phyloP scores from a whole-genome alignment of 352 stramenopile genomes.

The Phytophthora kernoviae region DNA sequence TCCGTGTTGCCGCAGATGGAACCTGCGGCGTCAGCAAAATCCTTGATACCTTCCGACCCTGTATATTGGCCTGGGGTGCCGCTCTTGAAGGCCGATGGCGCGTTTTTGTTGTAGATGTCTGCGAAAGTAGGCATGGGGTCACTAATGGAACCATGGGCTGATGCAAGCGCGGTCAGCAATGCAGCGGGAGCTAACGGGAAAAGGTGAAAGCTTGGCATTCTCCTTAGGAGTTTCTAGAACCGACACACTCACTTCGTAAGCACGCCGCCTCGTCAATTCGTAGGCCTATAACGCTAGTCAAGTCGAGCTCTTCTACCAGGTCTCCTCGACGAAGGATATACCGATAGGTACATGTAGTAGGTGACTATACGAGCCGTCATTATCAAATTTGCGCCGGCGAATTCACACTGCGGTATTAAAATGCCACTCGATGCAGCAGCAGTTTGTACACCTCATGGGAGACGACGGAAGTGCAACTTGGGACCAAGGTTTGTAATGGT shows the following conservation, averaged over 20 bases:
- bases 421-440: too few species aligned
- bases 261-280: too few species aligned
- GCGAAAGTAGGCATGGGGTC: constrained; percentile 21
- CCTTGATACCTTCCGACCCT: constrained; percentile 31
- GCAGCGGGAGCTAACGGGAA: not conserved
- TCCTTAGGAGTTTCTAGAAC: not conserved
- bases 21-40: constrained; percentile 29
- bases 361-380: too few species aligned
- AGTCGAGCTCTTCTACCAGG: too few species aligned
- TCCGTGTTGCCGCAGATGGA: constrained; percentile 48
- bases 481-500: too few species aligned
- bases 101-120: constrained; percentile 41
- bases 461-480: too few species aligned
- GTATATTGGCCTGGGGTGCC: constrained; percentile 38
- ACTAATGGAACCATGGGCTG: constrained; percentile 30
- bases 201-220: constrained; percentile 4
- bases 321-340: too few species aligned
- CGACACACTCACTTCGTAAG: too few species aligned
- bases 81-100: constrained; percentile 21
- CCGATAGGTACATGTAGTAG: not conserved
- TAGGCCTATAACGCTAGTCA: too few species aligned
- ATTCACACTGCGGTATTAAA: too few species aligned
- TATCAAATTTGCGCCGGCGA: too few species aligned
- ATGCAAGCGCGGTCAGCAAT: constrained; percentile 6
- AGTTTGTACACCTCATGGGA: too few species aligned